Evolutionary conservation across 108 stramenopile genomes (phyloP).

Genomic region (Pseudonitzschia multistriata): DNA sequence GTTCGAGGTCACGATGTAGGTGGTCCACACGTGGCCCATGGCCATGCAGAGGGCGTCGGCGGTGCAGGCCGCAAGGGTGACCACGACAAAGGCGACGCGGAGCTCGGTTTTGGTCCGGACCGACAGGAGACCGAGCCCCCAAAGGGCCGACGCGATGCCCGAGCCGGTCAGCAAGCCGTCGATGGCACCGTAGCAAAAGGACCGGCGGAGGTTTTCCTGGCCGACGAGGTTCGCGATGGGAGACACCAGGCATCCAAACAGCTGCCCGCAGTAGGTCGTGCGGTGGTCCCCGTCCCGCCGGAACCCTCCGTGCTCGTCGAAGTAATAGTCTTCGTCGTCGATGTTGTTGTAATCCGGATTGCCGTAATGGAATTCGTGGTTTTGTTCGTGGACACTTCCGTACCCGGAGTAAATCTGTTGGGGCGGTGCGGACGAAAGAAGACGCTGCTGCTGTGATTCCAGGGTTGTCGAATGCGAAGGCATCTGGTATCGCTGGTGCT

Average conservation of each 20-base stretch:
- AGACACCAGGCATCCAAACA: no score
- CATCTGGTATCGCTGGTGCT: not conserved
- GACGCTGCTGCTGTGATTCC: slow-evolving; percentile 11
- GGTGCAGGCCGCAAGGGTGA: slow-evolving; percentile 57
- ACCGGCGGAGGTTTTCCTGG: slow-evolving; percentile 44
- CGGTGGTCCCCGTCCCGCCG: not conserved
- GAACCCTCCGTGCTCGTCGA: not conserved
- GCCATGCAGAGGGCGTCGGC: slow-evolving; percentile 79
- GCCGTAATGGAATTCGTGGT: slow-evolving; percentile 38
- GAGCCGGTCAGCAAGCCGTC: slow-evolving; percentile 77
- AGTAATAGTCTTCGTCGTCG: slow-evolving; percentile 4
- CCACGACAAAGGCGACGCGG: slow-evolving; percentile 41
- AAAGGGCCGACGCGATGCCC: slow-evolving; percentile 59
- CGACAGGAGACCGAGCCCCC: slow-evolving; percentile 52
- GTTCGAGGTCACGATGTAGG: slow-evolving; percentile 38
- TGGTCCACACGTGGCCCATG: slow-evolving; percentile 77
- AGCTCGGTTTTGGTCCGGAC: slow-evolving; percentile 15
- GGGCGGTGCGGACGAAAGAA: slow-evolving; percentile 3
- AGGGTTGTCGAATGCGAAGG: slow-evolving; percentile 5
- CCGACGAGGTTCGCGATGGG: slow-evolving; percentile 16
- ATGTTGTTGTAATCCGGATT: slow-evolving; percentile 37
- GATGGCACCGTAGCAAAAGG: slow-evolving; percentile 77
- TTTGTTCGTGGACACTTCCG: slow-evolving; percentile 13
- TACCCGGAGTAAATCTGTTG: slow-evolving; percentile 25
- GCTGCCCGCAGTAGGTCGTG: not conserved